Evolutionary conservation across 805 yeast genomes (phyloP), one percentile per base, ranked within the genome.

Genomic region (Yarrowia osloensis): DNA sequence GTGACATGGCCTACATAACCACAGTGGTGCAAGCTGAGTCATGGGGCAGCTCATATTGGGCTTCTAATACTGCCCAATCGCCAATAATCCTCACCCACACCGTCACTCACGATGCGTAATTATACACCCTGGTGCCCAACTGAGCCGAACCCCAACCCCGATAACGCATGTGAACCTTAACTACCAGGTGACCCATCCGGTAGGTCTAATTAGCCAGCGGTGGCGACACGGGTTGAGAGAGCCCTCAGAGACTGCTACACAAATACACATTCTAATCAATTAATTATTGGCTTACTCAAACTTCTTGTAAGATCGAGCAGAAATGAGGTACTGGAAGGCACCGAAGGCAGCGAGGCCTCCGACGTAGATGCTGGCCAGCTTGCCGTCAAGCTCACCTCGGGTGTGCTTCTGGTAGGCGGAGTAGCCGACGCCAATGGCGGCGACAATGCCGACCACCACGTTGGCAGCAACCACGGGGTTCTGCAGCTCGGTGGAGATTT

Each of bases 401-500:
- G 29, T 46, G 54, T 61, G 66, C 54, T 61, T 61, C 54, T 61
- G 66, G 54, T 61, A 61, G 17, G 66, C 66, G n/a, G 66, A 61
- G 54, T 44, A 44, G 3, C 66, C 66, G 33, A 46, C 66, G 22
- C 66, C 73, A 4, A 67, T 29, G 31, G 66, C 68, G 21, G 71
- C 72, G 4, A 67, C 66, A 17, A 71, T 37, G 39, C 69, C 37
- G 26, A 69, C 66, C 19, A 69, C 22, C 5, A 70, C 66, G 65
- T 71, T 69, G 54, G 68, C 50, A 12, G 72, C 71, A 21, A 70
- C 68, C 11, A 67, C 70, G 28, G 74, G 73, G 61, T 72, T 73
- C 39, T 69, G 61, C 29, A 70, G 66, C 40, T 69, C 71, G 35
- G 62, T 65, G 39, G 59, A 63, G 57, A 61, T 33, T 33, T 49